These are phyloP conservation scores for Hura crepitans DNA, from an alignment of 441 rosid species.

Conservation along the genomic window DNA sequence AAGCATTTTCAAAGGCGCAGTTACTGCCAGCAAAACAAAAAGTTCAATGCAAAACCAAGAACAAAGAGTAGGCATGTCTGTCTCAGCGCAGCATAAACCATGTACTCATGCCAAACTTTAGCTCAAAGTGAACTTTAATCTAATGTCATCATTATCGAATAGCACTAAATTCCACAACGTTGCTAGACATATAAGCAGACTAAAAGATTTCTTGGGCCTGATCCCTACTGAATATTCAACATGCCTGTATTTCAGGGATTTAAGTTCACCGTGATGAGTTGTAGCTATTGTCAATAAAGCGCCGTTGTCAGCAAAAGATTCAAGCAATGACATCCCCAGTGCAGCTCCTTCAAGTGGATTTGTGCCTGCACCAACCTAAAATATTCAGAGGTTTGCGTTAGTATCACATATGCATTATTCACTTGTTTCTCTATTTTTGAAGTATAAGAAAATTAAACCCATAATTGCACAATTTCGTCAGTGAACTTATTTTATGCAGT, in stretches of 20 bases:
- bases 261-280: slow-evolving; percentile 92
- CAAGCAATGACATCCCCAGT: slow-evolving; percentile 83
- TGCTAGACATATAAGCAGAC: neutral
- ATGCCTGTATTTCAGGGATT: slow-evolving; percentile 83
- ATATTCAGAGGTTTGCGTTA: slow-evolving; percentile 13
- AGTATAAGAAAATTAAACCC: neutral
- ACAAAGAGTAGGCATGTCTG: slow-evolving; percentile 13
- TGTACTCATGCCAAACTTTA: slow-evolving; percentile 2
- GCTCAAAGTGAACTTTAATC: neutral
- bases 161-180: neutral
- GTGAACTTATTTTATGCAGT: slow-evolving; percentile 1
- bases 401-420: neutral
- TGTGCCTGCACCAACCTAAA: slow-evolving; percentile 92
- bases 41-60: slow-evolving; percentile 19
- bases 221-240: neutral
- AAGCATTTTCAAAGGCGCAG: slow-evolving; percentile 81
- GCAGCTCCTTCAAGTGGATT: slow-evolving; percentile 99
- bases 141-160: slow-evolving; percentile 10
- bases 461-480: neutral
- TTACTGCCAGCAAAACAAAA: slow-evolving; percentile 46
- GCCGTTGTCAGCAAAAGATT: slow-evolving; percentile 72
- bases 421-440: neutral
- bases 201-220: neutral
- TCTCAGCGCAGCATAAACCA: neutral
- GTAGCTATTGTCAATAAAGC: slow-evolving; percentile 87